A percentile compares a stretch with the other conserved stretches of the same genome.
phyloP scores from a whole-genome alignment of 495 filamentous ascomycete species.

The Talaromyces proteolyticus region DNA sequence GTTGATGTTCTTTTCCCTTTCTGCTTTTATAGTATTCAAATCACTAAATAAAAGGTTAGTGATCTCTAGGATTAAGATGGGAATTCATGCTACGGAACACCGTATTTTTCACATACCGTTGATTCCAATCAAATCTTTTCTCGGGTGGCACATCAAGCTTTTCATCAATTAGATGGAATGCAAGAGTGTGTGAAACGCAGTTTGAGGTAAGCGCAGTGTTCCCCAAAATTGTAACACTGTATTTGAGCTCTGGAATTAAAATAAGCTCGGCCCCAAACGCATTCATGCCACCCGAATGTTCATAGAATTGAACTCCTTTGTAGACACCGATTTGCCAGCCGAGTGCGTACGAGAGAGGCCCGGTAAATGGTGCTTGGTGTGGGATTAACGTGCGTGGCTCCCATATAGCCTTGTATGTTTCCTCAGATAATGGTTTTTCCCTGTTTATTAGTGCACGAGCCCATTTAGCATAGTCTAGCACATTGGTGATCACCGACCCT shows the following conservation, averaged over 20 bases:
- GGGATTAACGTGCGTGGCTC: slow-evolving; percentile 9
- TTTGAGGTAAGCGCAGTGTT: slow-evolving; percentile 18
- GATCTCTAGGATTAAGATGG: too few relatives aligned
- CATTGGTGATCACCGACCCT: slow-evolving; percentile 40
- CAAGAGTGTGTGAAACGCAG: neutral
- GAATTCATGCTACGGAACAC: too few relatives aligned
- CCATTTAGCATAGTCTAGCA: slow-evolving; percentile 46
- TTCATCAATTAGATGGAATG: slow-evolving; percentile 3
- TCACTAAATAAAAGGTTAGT: neutral
- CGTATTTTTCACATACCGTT: neutral
- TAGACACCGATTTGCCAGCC: slow-evolving; percentile 37
- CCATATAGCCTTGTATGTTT: slow-evolving; percentile 4
- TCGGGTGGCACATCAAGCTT: neutral
- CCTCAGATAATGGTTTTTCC: slow-evolving; percentile 9
- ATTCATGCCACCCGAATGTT: slow-evolving; percentile 34
- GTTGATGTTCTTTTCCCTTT: slow-evolving; percentile 3
- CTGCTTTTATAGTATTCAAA: neutral
- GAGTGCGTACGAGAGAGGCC: slow-evolving; percentile 30
- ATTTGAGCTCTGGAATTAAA: slow-evolving; percentile 36
- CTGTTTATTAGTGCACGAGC: slow-evolving; percentile 22
- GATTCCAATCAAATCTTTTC: slow-evolving; percentile 5
- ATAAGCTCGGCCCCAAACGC: slow-evolving; percentile 38
- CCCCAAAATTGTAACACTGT: slow-evolving; percentile 32
- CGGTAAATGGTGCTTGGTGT: slow-evolving; percentile 10
- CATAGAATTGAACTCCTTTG: slow-evolving; percentile 29